A percentile compares a stretch with the other conserved stretches of the same genome.
These are phyloP conservation scores for Sclerotinia spermophila DNA, from an alignment of 2,329 filamentous ascomycete species.

Conservation along the genomic window DNA sequence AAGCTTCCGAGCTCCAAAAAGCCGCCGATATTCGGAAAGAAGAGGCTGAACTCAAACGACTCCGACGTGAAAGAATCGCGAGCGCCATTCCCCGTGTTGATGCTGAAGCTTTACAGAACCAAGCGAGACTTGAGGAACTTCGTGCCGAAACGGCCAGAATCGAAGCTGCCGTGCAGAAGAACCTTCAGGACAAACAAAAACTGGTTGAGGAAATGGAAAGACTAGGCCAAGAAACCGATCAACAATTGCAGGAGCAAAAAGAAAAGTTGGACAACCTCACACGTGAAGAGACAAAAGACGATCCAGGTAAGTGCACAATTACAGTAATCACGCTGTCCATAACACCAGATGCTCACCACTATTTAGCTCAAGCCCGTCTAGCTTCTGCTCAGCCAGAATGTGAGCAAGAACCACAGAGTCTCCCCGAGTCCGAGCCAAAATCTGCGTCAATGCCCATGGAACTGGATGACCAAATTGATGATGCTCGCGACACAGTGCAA, in stretches of 20 bases:
- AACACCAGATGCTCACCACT: conserved; percentile 13
- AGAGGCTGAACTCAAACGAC: conserved; percentile 33
- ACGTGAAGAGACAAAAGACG: conserved; percentile 30
- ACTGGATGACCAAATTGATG: neutral
- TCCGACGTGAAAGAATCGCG: conserved; percentile 36
- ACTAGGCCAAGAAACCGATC: conserved; percentile 37
- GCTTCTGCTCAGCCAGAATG: neutral
- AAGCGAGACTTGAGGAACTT: conserved; percentile 33
- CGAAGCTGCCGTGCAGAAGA: conserved; percentile 34
- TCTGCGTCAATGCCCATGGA: conserved; percentile 12
- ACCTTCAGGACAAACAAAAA: conserved; percentile 36
- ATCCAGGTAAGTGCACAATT: conserved; percentile 28
- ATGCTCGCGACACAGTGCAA: neutral
- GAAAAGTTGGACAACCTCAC: conserved; percentile 36
- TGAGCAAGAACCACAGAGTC: neutral
- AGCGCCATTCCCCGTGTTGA: conserved; percentile 35
- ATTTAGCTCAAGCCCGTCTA: neutral
- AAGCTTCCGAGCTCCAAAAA: conserved; percentile 29
- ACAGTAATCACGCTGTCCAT: neutral
- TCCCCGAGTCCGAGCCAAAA: neutral
- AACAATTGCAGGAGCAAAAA: conserved; percentile 36
- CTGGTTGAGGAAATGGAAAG: conserved; percentile 37
- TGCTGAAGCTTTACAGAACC: conserved; percentile 35
- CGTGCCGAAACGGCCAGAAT: conserved; percentile 34
- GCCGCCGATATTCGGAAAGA: conserved; percentile 28